These are phyloP conservation scores for Thymus mandschuricus DNA, from an alignment of 257 asterid genomes.

Conservation along the genomic window DNA sequence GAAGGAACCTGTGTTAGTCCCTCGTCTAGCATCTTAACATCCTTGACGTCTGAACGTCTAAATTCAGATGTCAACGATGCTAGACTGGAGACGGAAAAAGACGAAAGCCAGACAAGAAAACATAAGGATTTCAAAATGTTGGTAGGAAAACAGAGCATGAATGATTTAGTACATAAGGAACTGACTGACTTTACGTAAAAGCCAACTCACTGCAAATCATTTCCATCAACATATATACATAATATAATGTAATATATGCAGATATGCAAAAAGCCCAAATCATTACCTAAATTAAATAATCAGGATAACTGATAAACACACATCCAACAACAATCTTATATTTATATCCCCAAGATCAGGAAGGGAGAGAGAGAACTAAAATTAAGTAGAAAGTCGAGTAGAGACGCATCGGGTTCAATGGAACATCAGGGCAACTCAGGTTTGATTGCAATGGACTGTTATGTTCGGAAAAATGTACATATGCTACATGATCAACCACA, in stretches of 20 bases:
- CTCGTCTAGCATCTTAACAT: too few species aligned
- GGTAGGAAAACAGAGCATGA: neutral
- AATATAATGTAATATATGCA: too few species aligned
- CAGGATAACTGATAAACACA: too few species aligned
- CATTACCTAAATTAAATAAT: too few species aligned
- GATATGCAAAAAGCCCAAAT: conserved; percentile 24
- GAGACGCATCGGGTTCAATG: neutral
- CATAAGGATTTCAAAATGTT: conserved; percentile 1
- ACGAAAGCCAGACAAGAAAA: neutral
- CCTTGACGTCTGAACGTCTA: too few species aligned
- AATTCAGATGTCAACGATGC: too few species aligned
- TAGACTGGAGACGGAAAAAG: too few species aligned
- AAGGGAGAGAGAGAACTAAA: neutral
- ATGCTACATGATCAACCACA: conserved; percentile 24
- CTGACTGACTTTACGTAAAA: conserved; percentile 19
- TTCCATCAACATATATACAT: too few species aligned
- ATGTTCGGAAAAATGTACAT: conserved; percentile 6
- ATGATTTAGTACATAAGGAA: conserved; percentile 12
- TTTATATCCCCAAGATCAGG: neutral
- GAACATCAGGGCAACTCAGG: neutral
- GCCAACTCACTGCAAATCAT: conserved; percentile 28
- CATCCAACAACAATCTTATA: too few species aligned
- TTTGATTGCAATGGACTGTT: neutral
- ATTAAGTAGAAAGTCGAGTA: neutral
- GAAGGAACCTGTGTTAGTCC: too few species aligned